Evolutionary conservation across 768 basidiomycete species (phyloP), one percentile per base, ranked within the genome.

Genomic region (Pulveroboletus sp.): DNA sequence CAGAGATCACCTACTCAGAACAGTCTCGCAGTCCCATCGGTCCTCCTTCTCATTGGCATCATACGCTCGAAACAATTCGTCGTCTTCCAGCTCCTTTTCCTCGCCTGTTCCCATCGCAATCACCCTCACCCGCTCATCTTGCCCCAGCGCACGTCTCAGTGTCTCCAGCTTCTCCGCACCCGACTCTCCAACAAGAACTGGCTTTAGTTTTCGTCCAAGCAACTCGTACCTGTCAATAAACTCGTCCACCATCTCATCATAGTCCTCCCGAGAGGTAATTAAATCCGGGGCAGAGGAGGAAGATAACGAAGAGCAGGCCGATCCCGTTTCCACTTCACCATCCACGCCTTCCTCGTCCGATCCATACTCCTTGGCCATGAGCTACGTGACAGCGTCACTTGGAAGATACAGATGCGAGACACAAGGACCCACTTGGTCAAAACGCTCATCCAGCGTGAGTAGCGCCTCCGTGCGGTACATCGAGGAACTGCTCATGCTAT

Each of bases 401-500:
- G 8, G 34, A 21, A 24, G 17, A 43, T 23, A 29, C 35, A 27
- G 40, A 21, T 23, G 16, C 44, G 39, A 37, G 33, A 37, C 13
- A 31, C 24, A 11, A 32, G n/a, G n/a, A 45, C 34, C 21, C 17
- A 60, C 97, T 77, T 92, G 84, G 59, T 98, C 94, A 63, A 98
- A 99, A 11, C 85, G 80, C 62, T 97, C 92, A 62, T 99, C 97
- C 36, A 99, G 74, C 2, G 84, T 87, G 43, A 90, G 82, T 24
- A 98, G 69, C 1, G 91, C 85, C 57, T 93, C 87, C 55, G 90
- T 98, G 38, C 97, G 82, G 70, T 82, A 89, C 89, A 98, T 92
- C 13, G 92, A 92, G 4, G 92, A 93, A 59, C 91, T 94, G 66
- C 90, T 95, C 94, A 99, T 97, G 64, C 88, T 91, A 75, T 95